Evolutionary conservation across 106 monocot genomes (phyloP).

Genomic region (Xerophyta viscosa): DNA sequence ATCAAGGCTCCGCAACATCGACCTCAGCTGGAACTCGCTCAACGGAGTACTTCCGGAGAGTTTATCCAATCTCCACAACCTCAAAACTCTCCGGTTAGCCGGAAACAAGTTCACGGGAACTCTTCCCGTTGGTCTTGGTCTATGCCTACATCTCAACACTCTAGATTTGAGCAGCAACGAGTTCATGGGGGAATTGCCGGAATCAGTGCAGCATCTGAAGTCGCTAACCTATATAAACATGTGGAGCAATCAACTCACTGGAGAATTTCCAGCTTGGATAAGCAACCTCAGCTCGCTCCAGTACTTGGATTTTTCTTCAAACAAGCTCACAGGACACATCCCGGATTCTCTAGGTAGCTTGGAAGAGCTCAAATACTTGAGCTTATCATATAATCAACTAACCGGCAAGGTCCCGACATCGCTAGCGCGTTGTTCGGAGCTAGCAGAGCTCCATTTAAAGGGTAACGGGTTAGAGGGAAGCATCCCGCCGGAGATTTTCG

Average conservation of each 20-base stretch:
- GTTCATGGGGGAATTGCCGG: conserved; percentile 40
- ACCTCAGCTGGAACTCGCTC: conserved; percentile 54
- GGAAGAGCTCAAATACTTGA: conserved; percentile 33
- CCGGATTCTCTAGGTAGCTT: conserved; percentile 31
- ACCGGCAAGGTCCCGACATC: conserved; percentile 49
- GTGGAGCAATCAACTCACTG: conserved; percentile 53
- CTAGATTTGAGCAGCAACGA: conserved; percentile 51
- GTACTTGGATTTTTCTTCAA: conserved; percentile 51
- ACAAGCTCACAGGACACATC: conserved; percentile 39
- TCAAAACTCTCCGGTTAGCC: conserved; percentile 39
- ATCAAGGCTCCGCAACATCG: conserved; percentile 44
- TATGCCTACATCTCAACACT: conserved; percentile 41
- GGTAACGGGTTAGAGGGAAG: conserved; percentile 46
- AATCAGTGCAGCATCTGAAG: conserved; percentile 24
- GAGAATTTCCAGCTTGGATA: conserved; percentile 49
- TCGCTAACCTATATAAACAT: conserved; percentile 31
- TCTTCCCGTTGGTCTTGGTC: conserved; percentile 45
- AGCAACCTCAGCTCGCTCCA: conserved; percentile 34
- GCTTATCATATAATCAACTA: conserved; percentile 43
- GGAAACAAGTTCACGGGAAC: conserved; percentile 52
- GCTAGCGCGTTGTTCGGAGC: conserved; percentile 30
- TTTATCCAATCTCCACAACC: conserved; percentile 37
- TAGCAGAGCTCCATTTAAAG: conserved; percentile 34
- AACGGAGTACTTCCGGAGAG: conserved; percentile 42
- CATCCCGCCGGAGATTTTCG: conserved; percentile 54